These are phyloP conservation scores for Galeopsis tetrahit DNA, from an alignment of 257 asterid genomes.

Conservation along the genomic window DNA sequence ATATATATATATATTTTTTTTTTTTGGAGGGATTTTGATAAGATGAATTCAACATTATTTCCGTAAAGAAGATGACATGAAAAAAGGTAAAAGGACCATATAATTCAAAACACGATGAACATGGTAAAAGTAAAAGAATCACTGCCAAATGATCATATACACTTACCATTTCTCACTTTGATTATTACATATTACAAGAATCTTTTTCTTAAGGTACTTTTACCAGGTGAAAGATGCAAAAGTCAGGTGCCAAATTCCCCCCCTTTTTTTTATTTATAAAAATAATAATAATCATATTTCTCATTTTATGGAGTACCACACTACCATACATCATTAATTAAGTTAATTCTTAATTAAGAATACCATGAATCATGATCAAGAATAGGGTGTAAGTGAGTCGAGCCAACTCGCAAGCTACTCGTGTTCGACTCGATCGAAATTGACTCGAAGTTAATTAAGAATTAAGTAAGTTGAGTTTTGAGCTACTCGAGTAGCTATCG, in stretches of 20 bases:
- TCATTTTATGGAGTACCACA: too few species aligned
- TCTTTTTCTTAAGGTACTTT: constrained; percentile 8
- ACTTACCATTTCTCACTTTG: not conserved
- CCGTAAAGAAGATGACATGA: not conserved
- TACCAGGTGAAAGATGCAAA: constrained; percentile 12
- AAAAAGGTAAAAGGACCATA: constrained; percentile 3
- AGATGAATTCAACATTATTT: not conserved
- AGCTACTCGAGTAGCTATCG: too few species aligned
- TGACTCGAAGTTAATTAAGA: too few species aligned
- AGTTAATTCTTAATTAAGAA: too few species aligned
- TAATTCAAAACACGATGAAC: constrained; percentile 1
- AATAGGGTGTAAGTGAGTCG: too few species aligned
- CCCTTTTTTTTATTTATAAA: too few species aligned
- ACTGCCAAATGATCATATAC: constrained; percentile 9
- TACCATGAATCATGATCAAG: too few species aligned
- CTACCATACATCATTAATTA: too few species aligned
- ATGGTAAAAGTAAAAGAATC: constrained; percentile 15
- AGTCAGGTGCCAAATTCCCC: not conserved
- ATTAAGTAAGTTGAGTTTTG: too few species aligned
- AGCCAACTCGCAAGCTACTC: too few species aligned
- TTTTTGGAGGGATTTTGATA: not conserved
- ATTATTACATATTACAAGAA: constrained; percentile 1
- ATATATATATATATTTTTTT: too few species aligned
- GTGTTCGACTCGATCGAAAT: too few species aligned
- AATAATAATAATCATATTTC: not conserved